Conservation (phyloP, 352 stramenopile species). For the Globisporangium cederbergense region DNA sequence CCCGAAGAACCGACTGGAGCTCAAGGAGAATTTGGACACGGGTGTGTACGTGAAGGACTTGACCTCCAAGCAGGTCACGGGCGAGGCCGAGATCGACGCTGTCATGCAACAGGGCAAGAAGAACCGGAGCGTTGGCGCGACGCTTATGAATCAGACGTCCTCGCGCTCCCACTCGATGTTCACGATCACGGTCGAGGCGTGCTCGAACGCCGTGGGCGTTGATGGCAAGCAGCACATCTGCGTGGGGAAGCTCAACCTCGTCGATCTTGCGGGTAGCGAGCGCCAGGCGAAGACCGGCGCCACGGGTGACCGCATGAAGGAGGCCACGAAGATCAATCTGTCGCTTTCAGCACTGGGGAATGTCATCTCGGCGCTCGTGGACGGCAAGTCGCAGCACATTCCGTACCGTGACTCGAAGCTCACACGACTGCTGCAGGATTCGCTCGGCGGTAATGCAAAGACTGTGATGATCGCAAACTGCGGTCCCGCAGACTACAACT, state of each 20-base stretch:
- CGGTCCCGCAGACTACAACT: constrained; percentile 97
- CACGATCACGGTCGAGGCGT: constrained; percentile 93
- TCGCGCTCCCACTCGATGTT: constrained; percentile 98
- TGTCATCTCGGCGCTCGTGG: constrained; percentile 85
- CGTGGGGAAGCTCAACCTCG: constrained; percentile 96
- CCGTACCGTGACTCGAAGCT: constrained; percentile 84
- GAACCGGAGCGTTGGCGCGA: constrained; percentile 92
- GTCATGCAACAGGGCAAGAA: constrained; percentile 94
- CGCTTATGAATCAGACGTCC: constrained; percentile 97
- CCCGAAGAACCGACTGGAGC: constrained; percentile 65
- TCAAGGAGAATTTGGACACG: constrained; percentile 90
- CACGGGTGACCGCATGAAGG: constrained; percentile 65
- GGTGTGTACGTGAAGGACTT: constrained; percentile 90
- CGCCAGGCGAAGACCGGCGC: constrained; percentile 75
- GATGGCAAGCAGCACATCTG: constrained; percentile 91
- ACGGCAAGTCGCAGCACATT: constrained; percentile 49
- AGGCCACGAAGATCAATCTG: constrained; percentile 80
- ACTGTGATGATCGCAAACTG: constrained; percentile 99
- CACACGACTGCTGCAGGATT: constrained; percentile 54
- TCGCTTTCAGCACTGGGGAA: constrained; percentile 73
- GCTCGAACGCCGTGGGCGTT: constrained; percentile 53
- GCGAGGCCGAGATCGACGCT: constrained; percentile 87
- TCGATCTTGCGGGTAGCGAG: constrained; percentile 75
- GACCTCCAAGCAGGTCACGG: constrained; percentile 82
- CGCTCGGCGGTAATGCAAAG: constrained; percentile 78